These are phyloP conservation scores for Medakamo hakoo DNA, from an alignment of 139 green algal species.

Conservation along the genomic window DNA sequence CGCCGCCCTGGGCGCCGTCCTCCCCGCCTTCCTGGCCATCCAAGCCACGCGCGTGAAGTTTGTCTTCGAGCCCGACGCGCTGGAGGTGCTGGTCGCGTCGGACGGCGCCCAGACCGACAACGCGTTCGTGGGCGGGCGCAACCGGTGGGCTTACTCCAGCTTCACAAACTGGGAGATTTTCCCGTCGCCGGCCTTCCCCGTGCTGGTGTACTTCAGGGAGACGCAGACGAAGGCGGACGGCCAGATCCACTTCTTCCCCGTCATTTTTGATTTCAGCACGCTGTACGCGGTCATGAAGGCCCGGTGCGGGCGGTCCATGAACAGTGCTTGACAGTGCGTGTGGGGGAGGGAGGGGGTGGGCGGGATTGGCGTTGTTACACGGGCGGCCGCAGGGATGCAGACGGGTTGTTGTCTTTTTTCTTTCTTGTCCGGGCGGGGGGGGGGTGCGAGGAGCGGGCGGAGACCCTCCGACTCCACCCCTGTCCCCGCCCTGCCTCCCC, in stretches of 20 bases:
- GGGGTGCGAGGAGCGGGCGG: no score
- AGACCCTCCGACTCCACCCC: no score
- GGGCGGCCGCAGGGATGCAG: no score
- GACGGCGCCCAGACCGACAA: slow-evolving; percentile 55
- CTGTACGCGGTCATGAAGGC: slow-evolving; percentile 78
- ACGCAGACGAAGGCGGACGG: slow-evolving; percentile 92
- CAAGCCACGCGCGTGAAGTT: slow-evolving; percentile 64
- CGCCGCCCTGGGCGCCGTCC: slow-evolving; percentile 19
- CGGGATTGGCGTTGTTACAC: no score
- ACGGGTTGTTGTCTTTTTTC: no score
- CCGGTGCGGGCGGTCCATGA: slow-evolving; percentile 29
- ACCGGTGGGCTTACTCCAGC: slow-evolving; percentile 62
- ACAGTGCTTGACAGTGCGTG: background rate
- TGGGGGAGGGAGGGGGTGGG: no score
- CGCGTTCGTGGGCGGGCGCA: slow-evolving; percentile 66
- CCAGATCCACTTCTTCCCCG: slow-evolving; percentile 94
- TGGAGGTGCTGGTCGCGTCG: slow-evolving; percentile 36
- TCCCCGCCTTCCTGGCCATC: slow-evolving; percentile 51
- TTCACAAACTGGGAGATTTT: slow-evolving; percentile 73
- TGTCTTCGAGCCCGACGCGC: slow-evolving; percentile 51
- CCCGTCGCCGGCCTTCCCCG: slow-evolving; percentile 76
- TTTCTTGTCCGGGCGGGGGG: no score
- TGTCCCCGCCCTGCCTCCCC: no score
- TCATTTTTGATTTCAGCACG: slow-evolving; percentile 79
- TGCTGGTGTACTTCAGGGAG: slow-evolving; percentile 98